These are phyloP conservation scores for Gentiana straminea DNA, from an alignment of 257 asterid genomes.

Conservation along the genomic window DNA sequence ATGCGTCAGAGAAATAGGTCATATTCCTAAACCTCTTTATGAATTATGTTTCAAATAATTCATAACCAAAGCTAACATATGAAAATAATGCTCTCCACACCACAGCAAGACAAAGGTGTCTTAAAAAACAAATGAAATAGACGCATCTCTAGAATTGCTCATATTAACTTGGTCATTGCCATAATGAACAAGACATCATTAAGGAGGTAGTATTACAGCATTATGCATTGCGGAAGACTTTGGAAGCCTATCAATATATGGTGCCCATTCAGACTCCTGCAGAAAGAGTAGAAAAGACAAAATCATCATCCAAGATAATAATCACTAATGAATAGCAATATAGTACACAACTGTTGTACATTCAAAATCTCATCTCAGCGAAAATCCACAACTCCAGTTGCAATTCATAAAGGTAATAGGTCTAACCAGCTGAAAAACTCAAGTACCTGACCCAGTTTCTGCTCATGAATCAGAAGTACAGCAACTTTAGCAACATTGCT, in stretches of 20 bases:
- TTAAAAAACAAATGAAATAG: no score
- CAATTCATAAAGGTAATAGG: constrained; percentile 1
- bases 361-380: neutral
- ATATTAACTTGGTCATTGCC: neutral
- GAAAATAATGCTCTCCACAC: no score
- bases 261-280: constrained; percentile 63
- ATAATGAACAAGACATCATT: constrained; percentile 1
- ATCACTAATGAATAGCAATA: neutral
- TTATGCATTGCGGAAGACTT: constrained; percentile 45
- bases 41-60: no score
- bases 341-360: neutral
- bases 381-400: neutral
- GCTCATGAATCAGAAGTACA: constrained; percentile 53
- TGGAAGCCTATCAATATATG: constrained; percentile 57
- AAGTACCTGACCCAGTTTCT: constrained; percentile 36
- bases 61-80: no score
- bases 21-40: no score
- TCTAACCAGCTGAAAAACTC: constrained; percentile 2
- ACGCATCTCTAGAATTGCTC: no score
- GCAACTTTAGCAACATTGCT: constrained; percentile 66
- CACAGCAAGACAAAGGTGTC: no score
- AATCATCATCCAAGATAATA: neutral
- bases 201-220: constrained; percentile 26
- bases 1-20: no score
- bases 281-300: constrained; percentile 1